These are phyloP conservation scores for Penicillium expansum DNA, from an alignment of 2,329 filamentous ascomycete species.

Conservation along the genomic window DNA sequence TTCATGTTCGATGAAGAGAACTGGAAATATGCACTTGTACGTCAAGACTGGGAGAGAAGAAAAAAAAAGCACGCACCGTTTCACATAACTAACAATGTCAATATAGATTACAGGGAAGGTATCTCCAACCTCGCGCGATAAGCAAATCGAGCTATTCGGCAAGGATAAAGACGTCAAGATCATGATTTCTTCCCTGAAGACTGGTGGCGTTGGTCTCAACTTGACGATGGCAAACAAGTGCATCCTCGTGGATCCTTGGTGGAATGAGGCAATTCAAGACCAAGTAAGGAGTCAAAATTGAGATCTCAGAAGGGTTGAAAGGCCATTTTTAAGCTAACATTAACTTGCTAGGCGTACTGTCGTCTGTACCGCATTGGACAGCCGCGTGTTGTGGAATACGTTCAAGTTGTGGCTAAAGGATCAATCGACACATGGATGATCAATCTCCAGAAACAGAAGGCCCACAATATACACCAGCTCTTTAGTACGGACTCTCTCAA, in stretches of 20 bases:
- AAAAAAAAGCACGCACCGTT: background rate
- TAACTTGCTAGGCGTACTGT: background rate
- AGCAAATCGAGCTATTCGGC: background rate
- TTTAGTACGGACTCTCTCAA: background rate
- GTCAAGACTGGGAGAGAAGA: background rate
- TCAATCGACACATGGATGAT: background rate
- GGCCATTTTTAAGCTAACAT: background rate
- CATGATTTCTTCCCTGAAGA: background rate
- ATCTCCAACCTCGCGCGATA: background rate
- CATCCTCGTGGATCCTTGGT: constrained; percentile 7
- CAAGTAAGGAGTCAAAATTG: background rate
- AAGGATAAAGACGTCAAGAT: background rate
- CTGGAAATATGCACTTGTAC: background rate
- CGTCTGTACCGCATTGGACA: constrained; percentile 1
- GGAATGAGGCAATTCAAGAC: constrained; percentile 3
- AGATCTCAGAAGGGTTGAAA: background rate
- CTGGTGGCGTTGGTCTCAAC: constrained; percentile 2
- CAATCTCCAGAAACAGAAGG: background rate
- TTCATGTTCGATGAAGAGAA: constrained; percentile 50
- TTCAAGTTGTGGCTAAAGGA: background rate
- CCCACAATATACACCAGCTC: background rate
- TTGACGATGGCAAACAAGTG: constrained; percentile 5
- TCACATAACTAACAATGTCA: background rate
- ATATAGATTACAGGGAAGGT: background rate
- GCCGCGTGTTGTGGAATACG: background rate